A percentile compares a stretch with the other conserved stretches of the same genome.
phyloP scores from a whole-genome alignment of 139 green algal genomes.

The Yamagishiella unicocca region DNA sequence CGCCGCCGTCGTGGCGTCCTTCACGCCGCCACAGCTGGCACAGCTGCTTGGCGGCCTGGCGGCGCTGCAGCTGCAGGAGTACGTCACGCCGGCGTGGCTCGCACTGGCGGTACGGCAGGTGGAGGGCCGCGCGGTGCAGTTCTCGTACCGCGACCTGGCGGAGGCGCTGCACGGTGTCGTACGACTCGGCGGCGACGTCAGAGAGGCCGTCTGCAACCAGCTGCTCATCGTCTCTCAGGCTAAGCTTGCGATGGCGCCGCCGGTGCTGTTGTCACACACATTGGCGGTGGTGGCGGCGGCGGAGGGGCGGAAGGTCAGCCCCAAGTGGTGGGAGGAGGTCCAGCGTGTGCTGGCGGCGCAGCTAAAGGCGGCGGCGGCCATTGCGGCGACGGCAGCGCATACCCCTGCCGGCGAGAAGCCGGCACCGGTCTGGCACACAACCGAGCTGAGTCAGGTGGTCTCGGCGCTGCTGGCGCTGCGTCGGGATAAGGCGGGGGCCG shows the following conservation, averaged over 20 bases:
- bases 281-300: conserved; percentile 27
- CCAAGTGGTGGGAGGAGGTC: conserved; percentile 40
- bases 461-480: background rate
- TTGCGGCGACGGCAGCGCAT: background rate
- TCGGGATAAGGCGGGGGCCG: background rate
- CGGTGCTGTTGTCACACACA: conserved; percentile 18
- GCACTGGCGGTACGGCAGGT: conserved; percentile 11
- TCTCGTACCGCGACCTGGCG: conserved; percentile 14
- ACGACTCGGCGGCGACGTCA: conserved; percentile 6
- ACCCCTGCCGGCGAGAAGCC: background rate
- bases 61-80: background rate
- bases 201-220: conserved; percentile 4
- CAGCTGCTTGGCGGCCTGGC: conserved; percentile 7
- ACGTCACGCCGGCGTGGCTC: conserved; percentile 8
- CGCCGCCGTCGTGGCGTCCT: background rate
- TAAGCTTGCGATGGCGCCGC: conserved; percentile 15
- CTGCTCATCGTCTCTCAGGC: conserved; percentile 21
- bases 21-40: conserved; percentile 23
- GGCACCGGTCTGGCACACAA: background rate
- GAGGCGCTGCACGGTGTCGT: conserved; percentile 37
- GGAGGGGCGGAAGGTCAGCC: background rate
- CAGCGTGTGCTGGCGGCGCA: background rate
- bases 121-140: conserved; percentile 16
- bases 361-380: background rate
- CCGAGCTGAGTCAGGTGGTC: background rate